Evolutionary conservation across 768 basidiomycete genomes (phyloP).

Genomic region (Leccinum imitatum): DNA sequence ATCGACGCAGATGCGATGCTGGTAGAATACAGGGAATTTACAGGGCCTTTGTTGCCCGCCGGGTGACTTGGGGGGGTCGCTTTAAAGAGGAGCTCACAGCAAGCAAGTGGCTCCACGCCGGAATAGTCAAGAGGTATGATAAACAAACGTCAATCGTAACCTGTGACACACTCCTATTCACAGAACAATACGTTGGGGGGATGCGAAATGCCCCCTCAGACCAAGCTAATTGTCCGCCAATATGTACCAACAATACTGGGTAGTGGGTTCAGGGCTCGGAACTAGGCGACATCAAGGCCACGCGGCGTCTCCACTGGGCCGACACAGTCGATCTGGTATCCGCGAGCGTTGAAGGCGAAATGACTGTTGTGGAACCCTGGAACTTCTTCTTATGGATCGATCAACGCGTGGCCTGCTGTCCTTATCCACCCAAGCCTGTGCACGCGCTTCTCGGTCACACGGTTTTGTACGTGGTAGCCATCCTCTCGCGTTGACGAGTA

Average conservation of each 20-base stretch:
- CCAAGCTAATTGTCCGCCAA: neutral
- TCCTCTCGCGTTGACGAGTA: conserved; percentile 35
- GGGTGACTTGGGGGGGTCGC: neutral
- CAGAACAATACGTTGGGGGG: neutral
- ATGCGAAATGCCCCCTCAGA: neutral
- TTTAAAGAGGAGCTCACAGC: neutral
- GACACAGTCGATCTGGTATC: conserved; percentile 49
- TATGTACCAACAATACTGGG: neutral
- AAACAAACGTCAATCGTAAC: conserved; percentile 21
- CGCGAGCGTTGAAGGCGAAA: conserved; percentile 39
- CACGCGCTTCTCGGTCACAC: neutral
- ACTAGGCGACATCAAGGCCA: conserved; percentile 16
- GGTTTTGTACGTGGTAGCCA: conserved; percentile 3
- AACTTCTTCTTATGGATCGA: conserved; percentile 2
- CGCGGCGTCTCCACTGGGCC: conserved; percentile 13
- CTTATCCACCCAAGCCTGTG: neutral
- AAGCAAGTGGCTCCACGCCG: conserved; percentile 3
- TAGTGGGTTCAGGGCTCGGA: conserved; percentile 10
- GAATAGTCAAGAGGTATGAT: neutral
- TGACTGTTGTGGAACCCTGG: conserved; percentile 6
- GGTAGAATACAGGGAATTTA: neutral
- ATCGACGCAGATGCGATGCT: neutral
- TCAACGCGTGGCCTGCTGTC: conserved; percentile 11
- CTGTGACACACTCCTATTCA: neutral
- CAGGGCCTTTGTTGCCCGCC: neutral